phyloP scores from a whole-genome alignment of 371 early-diverging fungal species.

The Mortierella sp. region DNA sequence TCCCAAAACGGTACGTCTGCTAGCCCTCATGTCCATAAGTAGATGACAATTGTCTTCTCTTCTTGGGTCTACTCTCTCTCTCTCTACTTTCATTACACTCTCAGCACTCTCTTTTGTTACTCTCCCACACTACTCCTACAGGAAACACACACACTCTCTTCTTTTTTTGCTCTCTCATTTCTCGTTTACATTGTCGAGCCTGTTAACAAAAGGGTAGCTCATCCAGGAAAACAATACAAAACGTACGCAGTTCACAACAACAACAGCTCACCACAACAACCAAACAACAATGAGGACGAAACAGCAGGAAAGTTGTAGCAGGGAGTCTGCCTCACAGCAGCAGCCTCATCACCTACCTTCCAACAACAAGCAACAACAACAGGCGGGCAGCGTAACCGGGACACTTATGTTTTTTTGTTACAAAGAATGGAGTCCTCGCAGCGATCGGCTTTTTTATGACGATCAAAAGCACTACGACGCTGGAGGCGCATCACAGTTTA shows the following conservation, averaged over 20 bases:
- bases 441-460: no score
- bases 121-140: background rate
- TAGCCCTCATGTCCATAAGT: no score
- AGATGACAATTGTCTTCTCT: background rate
- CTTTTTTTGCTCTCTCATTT: background rate
- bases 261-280: background rate
- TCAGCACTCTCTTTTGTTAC: background rate
- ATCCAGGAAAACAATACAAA: background rate
- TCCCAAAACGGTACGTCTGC: conserved; percentile 8
- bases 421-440: no score
- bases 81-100: background rate
- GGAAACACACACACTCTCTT: no score
- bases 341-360: background rate
- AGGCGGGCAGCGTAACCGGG: no score
- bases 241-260: background rate
- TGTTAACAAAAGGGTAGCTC: background rate
- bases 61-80: conserved; percentile 11
- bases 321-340: background rate
- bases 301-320: background rate
- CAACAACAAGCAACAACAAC: background rate
- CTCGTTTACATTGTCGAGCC: background rate
- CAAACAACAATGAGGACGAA: background rate
- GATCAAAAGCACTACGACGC: background rate
- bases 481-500: no score
- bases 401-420: no score